A percentile compares a stretch with the other conserved stretches of the same genome.
phyloP scores from a whole-genome alignment of 441 rosid genomes.

The Cnidoscolus chayamansa region DNA sequence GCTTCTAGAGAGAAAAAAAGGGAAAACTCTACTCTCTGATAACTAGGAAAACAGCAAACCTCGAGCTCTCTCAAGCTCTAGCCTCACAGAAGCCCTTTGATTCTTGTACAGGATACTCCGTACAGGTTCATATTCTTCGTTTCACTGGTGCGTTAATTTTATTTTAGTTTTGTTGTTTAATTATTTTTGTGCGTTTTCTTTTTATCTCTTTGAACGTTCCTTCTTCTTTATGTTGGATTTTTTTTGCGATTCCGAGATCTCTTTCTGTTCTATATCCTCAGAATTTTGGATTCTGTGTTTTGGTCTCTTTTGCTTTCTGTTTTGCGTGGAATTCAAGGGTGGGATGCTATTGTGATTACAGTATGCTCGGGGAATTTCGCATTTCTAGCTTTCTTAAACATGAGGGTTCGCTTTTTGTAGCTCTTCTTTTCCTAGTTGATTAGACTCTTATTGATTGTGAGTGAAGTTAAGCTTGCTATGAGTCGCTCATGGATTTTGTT shows the following conservation, averaged over 20 bases:
- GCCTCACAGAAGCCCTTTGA: neutral
- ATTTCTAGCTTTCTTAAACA: slow-evolving; percentile 13
- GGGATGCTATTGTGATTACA: slow-evolving; percentile 13
- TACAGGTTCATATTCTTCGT: slow-evolving; percentile 20
- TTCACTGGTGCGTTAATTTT: slow-evolving; percentile 20
- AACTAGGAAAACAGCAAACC: neutral
- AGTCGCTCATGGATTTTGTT: slow-evolving; percentile 17
- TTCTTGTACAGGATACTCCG: slow-evolving; percentile 4
- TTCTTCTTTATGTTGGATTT: slow-evolving; percentile 7
- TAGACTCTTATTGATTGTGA: slow-evolving; percentile 26
- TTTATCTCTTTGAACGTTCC: slow-evolving; percentile 24
- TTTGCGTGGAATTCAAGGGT: slow-evolving; percentile 30
- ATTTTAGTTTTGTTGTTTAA: slow-evolving; percentile 10
- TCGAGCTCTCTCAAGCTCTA: neutral
- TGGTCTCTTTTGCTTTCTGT: slow-evolving; percentile 6
- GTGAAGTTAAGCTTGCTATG: slow-evolving; percentile 31
- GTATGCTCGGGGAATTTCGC: slow-evolving; percentile 15
- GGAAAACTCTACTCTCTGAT: neutral
- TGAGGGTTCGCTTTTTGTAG: neutral
- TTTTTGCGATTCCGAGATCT: slow-evolving; percentile 12
- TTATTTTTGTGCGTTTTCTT: neutral
- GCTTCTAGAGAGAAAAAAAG: slow-evolving; percentile 10
- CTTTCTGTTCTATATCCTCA: slow-evolving; percentile 1
- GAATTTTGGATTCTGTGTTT: slow-evolving; percentile 20
- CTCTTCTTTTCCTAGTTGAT: slow-evolving; percentile 8